Conservation (phyloP, 2,329 filamentous ascomycete genomes). For the Phyllosticta ampelicida region DNA sequence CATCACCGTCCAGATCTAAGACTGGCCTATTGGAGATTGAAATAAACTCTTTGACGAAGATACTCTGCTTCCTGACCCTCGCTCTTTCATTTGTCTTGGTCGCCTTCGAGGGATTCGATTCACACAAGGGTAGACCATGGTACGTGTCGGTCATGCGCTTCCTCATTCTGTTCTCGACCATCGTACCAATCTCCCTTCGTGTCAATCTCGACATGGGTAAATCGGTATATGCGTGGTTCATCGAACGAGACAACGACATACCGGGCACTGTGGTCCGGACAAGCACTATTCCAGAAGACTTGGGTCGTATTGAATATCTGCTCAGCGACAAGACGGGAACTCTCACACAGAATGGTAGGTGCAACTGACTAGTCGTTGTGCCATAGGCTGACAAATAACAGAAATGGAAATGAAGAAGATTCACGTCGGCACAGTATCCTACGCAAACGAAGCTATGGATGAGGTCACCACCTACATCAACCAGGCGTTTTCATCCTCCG, state of each 20-base stretch:
- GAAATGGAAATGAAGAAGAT: slow-evolving; percentile 99
- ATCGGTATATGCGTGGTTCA: slow-evolving; percentile 90
- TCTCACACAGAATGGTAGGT: slow-evolving; percentile 70
- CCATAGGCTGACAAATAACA: slow-evolving; percentile 19
- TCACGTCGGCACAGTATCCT: slow-evolving; percentile 94
- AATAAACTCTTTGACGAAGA: slow-evolving; percentile 95
- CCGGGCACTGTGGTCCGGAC: slow-evolving; percentile 87
- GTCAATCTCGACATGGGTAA: slow-evolving; percentile 98
- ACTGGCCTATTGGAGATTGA: slow-evolving; percentile 88
- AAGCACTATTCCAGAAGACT: slow-evolving; percentile 92
- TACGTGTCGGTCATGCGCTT: slow-evolving; percentile 99
- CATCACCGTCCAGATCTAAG: slow-evolving; percentile 83
- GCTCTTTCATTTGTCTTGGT: slow-evolving; percentile 80
- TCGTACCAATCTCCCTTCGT: slow-evolving; percentile 90
- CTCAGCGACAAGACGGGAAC: slow-evolving; percentile 98
- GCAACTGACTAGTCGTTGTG: slow-evolving; percentile 9
- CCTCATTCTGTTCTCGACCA: slow-evolving; percentile 95
- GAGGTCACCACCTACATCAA: slow-evolving; percentile 80
- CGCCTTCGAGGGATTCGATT: slow-evolving; percentile 68
- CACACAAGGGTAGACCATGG: slow-evolving; percentile 60
- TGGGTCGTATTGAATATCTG: slow-evolving; percentile 91
- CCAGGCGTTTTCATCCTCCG: slow-evolving; percentile 55
- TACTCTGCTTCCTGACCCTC: slow-evolving; percentile 79
- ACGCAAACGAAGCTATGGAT: slow-evolving; percentile 98
- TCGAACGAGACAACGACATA: slow-evolving; percentile 82